phyloP scores from a whole-genome alignment of 176 grass and related monocot genomes.

The Pontederia paniculata region DNA sequence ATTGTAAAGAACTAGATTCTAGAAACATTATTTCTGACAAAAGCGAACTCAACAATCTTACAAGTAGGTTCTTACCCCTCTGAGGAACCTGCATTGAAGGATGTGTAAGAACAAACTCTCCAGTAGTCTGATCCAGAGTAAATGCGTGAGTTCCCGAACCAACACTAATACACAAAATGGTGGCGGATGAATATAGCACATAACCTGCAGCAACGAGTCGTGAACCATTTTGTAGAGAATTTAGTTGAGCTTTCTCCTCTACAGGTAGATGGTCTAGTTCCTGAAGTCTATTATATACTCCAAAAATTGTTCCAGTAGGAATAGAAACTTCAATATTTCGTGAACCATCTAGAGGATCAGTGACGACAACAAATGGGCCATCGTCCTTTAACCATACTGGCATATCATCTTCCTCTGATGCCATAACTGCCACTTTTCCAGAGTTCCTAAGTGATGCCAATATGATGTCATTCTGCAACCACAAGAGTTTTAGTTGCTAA shows the following conservation, averaged over 20 bases:
- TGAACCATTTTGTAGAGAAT: conserved; percentile 67
- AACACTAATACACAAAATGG: conserved; percentile 73
- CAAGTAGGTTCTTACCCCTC: conserved; percentile 37
- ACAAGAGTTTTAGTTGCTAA: too few relatives aligned
- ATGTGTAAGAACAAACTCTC: conserved; percentile 87
- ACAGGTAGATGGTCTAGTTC: conserved; percentile 72
- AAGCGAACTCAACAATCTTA: neutral
- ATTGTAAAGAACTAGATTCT: too few relatives aligned
- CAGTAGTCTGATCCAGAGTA: conserved; percentile 58
- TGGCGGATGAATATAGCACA: conserved; percentile 81
- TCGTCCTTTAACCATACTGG: conserved; percentile 50
- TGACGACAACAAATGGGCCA: conserved; percentile 58
- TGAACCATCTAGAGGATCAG: conserved; percentile 82
- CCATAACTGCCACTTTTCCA: conserved; percentile 72
- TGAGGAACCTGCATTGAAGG: conserved; percentile 61
- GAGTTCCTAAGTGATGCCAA: conserved; percentile 58
- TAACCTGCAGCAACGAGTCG: conserved; percentile 62
- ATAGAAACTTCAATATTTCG: conserved; percentile 94
- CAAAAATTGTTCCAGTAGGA: conserved; percentile 90
- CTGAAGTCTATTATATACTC: conserved; percentile 57
- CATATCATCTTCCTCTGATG: conserved; percentile 71
- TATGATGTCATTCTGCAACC: conserved; percentile 78
- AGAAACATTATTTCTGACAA: too few relatives aligned
- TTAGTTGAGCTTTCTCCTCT: conserved; percentile 64
- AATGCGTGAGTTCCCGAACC: conserved; percentile 63